phyloP scores from a whole-genome alignment of 305 asterid genomes.

The Petunia hybrid region DNA sequence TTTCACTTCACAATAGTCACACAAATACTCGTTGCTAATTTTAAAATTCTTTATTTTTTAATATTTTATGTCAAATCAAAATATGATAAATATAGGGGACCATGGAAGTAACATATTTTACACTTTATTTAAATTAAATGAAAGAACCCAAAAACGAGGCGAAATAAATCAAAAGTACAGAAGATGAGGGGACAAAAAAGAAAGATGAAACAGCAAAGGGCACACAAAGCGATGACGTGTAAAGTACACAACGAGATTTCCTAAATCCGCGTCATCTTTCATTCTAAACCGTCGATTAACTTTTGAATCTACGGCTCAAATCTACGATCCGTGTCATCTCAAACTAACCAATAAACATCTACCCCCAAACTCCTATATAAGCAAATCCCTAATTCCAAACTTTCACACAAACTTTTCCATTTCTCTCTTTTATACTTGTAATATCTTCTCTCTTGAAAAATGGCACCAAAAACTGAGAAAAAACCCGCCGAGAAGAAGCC shows the following conservation, averaged over 20 bases:
- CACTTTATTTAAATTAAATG: too few species aligned
- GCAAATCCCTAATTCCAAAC: background rate
- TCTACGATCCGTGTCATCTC: conserved; percentile 41
- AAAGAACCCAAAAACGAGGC: too few species aligned
- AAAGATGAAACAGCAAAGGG: too few species aligned
- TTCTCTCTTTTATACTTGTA: background rate
- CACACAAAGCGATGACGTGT: too few species aligned
- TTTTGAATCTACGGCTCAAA: conserved; percentile 34
- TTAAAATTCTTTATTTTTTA: too few species aligned
- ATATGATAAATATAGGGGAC: too few species aligned
- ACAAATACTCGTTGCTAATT: too few species aligned
- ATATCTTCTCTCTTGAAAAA: background rate
- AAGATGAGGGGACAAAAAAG: too few species aligned
- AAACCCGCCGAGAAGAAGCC: conserved; percentile 51
- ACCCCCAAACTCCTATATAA: conserved; percentile 32
- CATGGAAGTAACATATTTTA: too few species aligned
- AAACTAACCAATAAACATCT: conserved; percentile 42
- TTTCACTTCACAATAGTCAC: too few species aligned
- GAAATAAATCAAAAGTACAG: too few species aligned
- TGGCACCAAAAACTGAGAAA: conserved; percentile 68
- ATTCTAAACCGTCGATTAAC: conserved; percentile 39
- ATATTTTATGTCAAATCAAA: too few species aligned
- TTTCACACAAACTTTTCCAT: background rate
- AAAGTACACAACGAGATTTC: background rate
- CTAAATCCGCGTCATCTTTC: background rate